Base-by-base conservation (phyloP, 1,284 basidiomycete genomes). In the Ceratobasidium sp. region DNA sequence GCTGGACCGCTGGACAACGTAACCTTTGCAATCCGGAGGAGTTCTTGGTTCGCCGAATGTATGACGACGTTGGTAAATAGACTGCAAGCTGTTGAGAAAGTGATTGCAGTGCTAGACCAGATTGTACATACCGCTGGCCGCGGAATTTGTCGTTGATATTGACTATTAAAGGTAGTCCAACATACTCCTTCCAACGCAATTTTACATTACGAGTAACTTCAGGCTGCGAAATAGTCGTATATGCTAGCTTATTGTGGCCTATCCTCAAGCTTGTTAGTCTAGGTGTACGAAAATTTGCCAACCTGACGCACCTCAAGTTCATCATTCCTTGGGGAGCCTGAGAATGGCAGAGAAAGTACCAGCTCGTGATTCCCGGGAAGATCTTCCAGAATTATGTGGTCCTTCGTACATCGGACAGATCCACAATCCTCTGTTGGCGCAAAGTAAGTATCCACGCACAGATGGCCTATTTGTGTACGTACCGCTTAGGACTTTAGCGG, bases 101-200 rank as follows among this genome's bases (percentile, higher is more conserved):
- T 25, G 65, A 65, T 42, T 40, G 55, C 17, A 55, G 12, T 10
- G 29, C n/a, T 22, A 34, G 53, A 32, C 62, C 34, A 2, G 25
- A 13, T 52, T 67, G 53, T 35, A 57, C 77, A 43, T 56, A 88
- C 89, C 82, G 84, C 71, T 84, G 81, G 31, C 87, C 87, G 17
- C 92, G 86, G 79, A 94, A 93, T 77, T 91, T 92, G 76, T 94
- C 92, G 76, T 94, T 88, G 1, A 94, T 92, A 70, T 92, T 93
- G 58, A 93, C 89, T 12, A 88, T 84, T 53, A 94, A 81, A 1
- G 92, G 92, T n/a, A 94, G 80, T 0, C 86, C 82, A 20, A 67
- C 22, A 25, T 67, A 67, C n/a, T 50, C 82, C 3, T 82, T 77
- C 69, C 84, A 82, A n/a, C 82, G 81, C 12, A 85, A 79, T 40